Evolutionary conservation across 1,284 basidiomycete genomes (phyloP).

Genomic region (Ceratobasidium sp.): DNA sequence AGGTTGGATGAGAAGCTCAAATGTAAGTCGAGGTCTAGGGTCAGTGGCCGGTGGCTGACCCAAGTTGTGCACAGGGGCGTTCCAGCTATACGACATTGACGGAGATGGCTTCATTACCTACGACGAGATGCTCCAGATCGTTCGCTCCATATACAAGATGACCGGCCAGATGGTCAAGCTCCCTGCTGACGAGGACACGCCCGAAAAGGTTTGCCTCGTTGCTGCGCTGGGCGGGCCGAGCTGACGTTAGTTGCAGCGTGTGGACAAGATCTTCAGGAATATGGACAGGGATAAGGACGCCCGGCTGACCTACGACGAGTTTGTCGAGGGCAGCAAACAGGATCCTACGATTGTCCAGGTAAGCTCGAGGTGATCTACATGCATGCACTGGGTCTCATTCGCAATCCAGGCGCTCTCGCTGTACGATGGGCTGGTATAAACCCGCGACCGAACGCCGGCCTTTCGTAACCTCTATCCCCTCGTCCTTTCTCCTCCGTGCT

Average conservation of each 20-base stretch:
- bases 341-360: constrained; percentile 98
- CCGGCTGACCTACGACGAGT: constrained; percentile 91
- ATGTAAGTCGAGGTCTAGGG: constrained; percentile 67
- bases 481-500: neutral
- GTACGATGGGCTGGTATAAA: constrained; percentile 62
- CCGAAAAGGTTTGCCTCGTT: constrained; percentile 98
- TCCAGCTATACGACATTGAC: constrained; percentile 99
- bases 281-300: constrained; percentile 94
- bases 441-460: neutral
- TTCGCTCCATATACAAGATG: constrained; percentile 98
- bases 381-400: neutral
- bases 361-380: constrained; percentile 48
- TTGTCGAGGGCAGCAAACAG: constrained; percentile 96
- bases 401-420: constrained; percentile 58
- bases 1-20: constrained; percentile 97
- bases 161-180: constrained; percentile 99
- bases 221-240: no score
- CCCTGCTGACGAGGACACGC: constrained; percentile 97
- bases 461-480: neutral
- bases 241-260: constrained; percentile 66
- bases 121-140: constrained; percentile 98
- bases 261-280: constrained; percentile 94
- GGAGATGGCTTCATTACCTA: constrained; percentile 97
- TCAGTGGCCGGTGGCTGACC: neutral
- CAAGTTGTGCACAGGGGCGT: constrained; percentile 79